Percentiles rank a stretch among this genome's conserved stretches.
phyloP scores from a whole-genome alignment of 805 yeast genomes.

The Teunomyces barrocoloradensis region DNA sequence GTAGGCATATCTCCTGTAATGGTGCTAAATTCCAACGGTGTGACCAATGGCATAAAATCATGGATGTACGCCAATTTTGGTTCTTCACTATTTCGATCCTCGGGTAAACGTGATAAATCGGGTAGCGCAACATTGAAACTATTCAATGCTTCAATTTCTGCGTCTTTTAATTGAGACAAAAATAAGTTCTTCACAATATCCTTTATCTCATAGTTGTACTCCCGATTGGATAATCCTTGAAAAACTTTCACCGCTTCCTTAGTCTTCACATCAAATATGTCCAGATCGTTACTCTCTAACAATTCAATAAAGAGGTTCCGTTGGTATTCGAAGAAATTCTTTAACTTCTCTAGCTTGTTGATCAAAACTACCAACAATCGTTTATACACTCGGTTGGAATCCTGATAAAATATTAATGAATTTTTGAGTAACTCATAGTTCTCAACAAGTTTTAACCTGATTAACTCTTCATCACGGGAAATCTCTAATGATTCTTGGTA shows the following conservation, averaged over 20 bases:
- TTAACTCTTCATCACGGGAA: conserved; percentile 31
- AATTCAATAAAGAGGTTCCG: conserved; percentile 22
- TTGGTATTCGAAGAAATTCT: conserved; percentile 39
- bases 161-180: conserved; percentile 5
- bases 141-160: conserved; percentile 1
- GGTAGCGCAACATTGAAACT: not conserved
- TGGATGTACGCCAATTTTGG: conserved; percentile 19
- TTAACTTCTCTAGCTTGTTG: conserved; percentile 38
- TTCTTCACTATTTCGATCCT: not conserved
- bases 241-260: conserved; percentile 27
- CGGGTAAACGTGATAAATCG: not conserved
- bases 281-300: conserved; percentile 15
- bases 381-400: conserved; percentile 34
- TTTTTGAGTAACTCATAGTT: conserved; percentile 33
- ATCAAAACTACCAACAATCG: conserved; percentile 25
- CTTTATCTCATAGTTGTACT: conserved; percentile 30
- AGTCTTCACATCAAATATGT: conserved; percentile 18
- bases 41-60: conserved; percentile 42
- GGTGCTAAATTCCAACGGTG: conserved; percentile 35
- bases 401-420: conserved; percentile 33
- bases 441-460: conserved; percentile 28
- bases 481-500: conserved; percentile 18
- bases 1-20: conserved; percentile 39
- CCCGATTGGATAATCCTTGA: conserved; percentile 25
- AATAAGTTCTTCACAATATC: conserved; percentile 19